These are phyloP conservation scores for Colletotrichum sp. DNA, from an alignment of 2,329 filamentous ascomycete genomes.

Conservation along the genomic window DNA sequence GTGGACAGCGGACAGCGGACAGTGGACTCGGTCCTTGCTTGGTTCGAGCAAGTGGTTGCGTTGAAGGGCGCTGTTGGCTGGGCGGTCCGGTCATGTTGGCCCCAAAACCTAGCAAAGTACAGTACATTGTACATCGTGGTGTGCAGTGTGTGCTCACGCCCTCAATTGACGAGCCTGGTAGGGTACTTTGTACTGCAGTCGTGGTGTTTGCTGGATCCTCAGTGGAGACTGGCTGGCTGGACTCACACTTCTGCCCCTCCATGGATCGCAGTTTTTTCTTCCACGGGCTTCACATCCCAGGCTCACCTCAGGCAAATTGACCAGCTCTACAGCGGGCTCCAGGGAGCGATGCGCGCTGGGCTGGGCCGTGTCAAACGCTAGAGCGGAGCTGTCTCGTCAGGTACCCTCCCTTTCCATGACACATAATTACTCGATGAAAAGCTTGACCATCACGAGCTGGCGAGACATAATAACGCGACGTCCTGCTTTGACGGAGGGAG, in stretches of 20 bases:
- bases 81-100: background rate
- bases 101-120: background rate
- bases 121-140: background rate
- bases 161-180: background rate
- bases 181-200: background rate
- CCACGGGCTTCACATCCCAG: background rate
- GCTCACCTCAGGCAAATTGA: background rate
- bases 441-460: slow-evolving; percentile 29
- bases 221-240: slow-evolving; percentile 6
- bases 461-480: slow-evolving; percentile 22
- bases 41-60: background rate
- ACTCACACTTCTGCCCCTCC: background rate
- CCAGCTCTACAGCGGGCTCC: background rate
- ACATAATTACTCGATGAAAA: slow-evolving; percentile 43
- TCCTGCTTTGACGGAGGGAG: background rate
- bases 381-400: slow-evolving; percentile 18
- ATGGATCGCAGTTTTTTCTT: background rate
- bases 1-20: background rate
- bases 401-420: slow-evolving; percentile 29
- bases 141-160: background rate
- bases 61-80: background rate
- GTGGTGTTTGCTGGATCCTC: background rate
- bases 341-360: background rate
- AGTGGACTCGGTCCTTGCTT: background rate
- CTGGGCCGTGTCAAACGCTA: slow-evolving; percentile 11